phyloP scores from a whole-genome alignment of 352 stramenopile species.

The Phytophthora capsici region DNA sequence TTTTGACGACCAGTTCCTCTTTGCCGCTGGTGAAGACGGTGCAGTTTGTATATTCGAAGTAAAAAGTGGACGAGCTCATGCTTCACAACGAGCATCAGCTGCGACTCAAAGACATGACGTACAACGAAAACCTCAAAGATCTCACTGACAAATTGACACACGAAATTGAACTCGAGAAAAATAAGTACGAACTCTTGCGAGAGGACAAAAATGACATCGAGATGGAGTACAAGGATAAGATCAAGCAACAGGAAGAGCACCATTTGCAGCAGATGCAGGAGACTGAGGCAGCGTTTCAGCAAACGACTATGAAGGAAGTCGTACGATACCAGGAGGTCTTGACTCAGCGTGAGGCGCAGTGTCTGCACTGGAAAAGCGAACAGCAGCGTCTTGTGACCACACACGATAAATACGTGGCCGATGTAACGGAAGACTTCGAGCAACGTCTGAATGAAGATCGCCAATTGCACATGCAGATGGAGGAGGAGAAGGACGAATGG shows the following conservation, averaged over 20 bases:
- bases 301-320: conserved; percentile 94
- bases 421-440: conserved; percentile 93
- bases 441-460: conserved; percentile 90
- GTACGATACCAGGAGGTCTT: conserved; percentile 91
- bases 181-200: conserved; percentile 89
- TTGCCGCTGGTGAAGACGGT: conserved; percentile 90
- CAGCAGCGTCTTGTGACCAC: conserved; percentile 65
- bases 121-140: conserved; percentile 95
- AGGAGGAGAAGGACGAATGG: conserved; percentile 85
- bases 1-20: conserved; percentile 89
- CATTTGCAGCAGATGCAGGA: conserved; percentile 93
- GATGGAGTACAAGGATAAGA: conserved; percentile 92
- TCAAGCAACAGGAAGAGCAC: conserved; percentile 92
- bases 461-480: conserved; percentile 79
- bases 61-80: conserved; percentile 94
- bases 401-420: conserved; percentile 84
- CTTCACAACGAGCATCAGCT: conserved; percentile 96
- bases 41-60: conserved; percentile 89
- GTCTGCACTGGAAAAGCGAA: conserved; percentile 72
- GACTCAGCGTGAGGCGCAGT: conserved; percentile 86
- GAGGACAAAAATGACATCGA: conserved; percentile 94
- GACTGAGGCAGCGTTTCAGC: conserved; percentile 90
- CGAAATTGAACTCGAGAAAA: conserved; percentile 93
- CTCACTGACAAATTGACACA: conserved; percentile 93
- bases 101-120: conserved; percentile 95